Percentiles rank a stretch among this genome's conserved stretches.
These are phyloP conservation scores for Plectosphaerella cucumerina DNA, from an alignment of 2,329 filamentous ascomycete genomes.

Conservation along the genomic window DNA sequence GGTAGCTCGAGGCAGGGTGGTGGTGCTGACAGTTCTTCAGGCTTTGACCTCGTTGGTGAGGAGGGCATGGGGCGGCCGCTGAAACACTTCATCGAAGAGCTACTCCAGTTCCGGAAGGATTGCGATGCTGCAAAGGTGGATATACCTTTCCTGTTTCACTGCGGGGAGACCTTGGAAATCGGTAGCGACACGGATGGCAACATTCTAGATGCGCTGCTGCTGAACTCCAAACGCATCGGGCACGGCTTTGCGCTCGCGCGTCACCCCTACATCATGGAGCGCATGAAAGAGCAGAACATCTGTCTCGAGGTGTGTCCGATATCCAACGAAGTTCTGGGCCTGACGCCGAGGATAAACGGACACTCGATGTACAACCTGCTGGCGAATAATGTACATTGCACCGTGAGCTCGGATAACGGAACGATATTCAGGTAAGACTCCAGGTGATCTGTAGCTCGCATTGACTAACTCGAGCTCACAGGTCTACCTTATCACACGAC, in stretches of 20 bases:
- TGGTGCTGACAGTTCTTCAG: slow-evolving; percentile 25
- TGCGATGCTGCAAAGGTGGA: slow-evolving; percentile 45
- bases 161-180: slow-evolving; percentile 67
- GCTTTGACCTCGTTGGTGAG: slow-evolving; percentile 68
- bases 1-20: too few relatives aligned
- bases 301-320: slow-evolving; percentile 76
- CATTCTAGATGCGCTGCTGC: slow-evolving; percentile 61
- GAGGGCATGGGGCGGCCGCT: slow-evolving; percentile 59
- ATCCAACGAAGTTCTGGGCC: slow-evolving; percentile 70
- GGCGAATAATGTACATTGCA: slow-evolving; percentile 70
- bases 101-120: slow-evolving; percentile 50
- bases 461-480: slow-evolving; percentile 22
- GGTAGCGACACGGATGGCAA: slow-evolving; percentile 64
- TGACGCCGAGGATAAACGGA: slow-evolving; percentile 60
- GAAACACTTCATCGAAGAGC: slow-evolving; percentile 47
- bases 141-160: slow-evolving; percentile 73
- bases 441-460: not conserved
- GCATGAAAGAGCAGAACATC: slow-evolving; percentile 59
- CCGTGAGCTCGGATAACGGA: slow-evolving; percentile 71
- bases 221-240: slow-evolving; percentile 66
- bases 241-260: slow-evolving; percentile 68
- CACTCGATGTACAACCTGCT: slow-evolving; percentile 66
- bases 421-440: slow-evolving; percentile 60
- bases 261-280: slow-evolving; percentile 62
- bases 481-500: slow-evolving; percentile 68